Conservation (phyloP, 352 stramenopile species). For the Globisporangium perplexum region DNA sequence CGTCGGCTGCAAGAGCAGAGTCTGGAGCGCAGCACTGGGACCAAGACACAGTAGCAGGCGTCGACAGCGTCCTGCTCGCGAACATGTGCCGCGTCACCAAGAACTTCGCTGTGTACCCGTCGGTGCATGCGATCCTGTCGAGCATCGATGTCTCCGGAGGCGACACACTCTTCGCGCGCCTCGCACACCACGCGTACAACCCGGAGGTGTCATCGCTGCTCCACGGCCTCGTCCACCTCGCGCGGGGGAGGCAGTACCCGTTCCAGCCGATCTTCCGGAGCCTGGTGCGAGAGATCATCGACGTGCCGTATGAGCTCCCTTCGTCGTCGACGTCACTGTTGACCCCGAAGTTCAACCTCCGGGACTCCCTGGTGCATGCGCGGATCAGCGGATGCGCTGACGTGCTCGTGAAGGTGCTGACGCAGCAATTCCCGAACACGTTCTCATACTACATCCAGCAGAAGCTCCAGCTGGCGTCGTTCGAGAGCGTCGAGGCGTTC, state of each 20-base stretch:
- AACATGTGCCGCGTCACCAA: constrained; percentile 76
- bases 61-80: constrained; percentile 50
- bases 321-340: constrained; percentile 32
- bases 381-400: constrained; percentile 60
- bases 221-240: constrained; percentile 62
- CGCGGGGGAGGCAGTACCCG: constrained; percentile 33
- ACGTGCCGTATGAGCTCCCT: constrained; percentile 16
- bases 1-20: neutral
- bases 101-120: constrained; percentile 58
- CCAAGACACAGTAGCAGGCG: constrained; percentile 1
- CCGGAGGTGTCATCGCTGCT: constrained; percentile 52
- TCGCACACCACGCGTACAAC: constrained; percentile 55
- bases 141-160: constrained; percentile 24
- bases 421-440: constrained; percentile 69
- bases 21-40: neutral
- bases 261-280: constrained; percentile 46
- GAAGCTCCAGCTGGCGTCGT: constrained; percentile 62
- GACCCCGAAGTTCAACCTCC: constrained; percentile 33
- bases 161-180: constrained; percentile 38
- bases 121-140: constrained; percentile 50
- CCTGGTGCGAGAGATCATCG: constrained; percentile 44
- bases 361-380: constrained; percentile 34
- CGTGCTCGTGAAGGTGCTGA: constrained; percentile 59
- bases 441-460: constrained; percentile 72
- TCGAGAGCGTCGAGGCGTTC: constrained; percentile 65